Percentiles rank a stretch among this genome's conserved stretches.
phyloP scores from a whole-genome alignment of 2,329 filamentous ascomycete genomes.

The Verticillium longisporum region DNA sequence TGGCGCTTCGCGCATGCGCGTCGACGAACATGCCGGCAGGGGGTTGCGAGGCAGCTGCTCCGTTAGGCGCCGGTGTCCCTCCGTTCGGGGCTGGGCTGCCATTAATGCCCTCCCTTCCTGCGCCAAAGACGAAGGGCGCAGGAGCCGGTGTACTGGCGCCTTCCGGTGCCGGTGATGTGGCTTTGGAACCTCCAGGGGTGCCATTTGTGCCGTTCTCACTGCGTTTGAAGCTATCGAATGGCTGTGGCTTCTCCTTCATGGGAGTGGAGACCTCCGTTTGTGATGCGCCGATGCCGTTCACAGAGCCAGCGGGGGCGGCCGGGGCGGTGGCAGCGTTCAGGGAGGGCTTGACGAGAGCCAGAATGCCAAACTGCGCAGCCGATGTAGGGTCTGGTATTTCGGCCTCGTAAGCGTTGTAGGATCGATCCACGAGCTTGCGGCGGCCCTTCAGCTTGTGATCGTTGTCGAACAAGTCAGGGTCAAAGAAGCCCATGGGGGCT shows the following conservation, averaged over 20 bases:
- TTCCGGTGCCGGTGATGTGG: conserved; percentile 82
- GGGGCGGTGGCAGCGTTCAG: conserved; percentile 34
- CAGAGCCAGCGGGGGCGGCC: conserved; percentile 11
- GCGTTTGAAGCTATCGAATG: conserved; percentile 59
- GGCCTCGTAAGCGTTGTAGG: conserved; percentile 89
- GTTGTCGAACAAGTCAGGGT: conserved; percentile 81
- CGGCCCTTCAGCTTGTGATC: conserved; percentile 71
- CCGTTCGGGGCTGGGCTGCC: conserved; percentile 47
- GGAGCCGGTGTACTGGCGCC: conserved; percentile 60
- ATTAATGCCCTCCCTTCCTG: conserved; percentile 34
- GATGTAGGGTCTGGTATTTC: conserved; percentile 80
- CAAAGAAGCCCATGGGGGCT: conserved; percentile 92
- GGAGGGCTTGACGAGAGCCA: conserved; percentile 54
- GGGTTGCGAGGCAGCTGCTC: conserved; percentile 22
- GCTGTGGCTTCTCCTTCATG: conserved; percentile 56
- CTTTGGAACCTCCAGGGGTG: conserved; percentile 79
- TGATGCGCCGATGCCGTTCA: conserved; percentile 24
- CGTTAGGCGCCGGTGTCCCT: conserved; percentile 32
- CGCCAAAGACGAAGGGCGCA: conserved; percentile 48
- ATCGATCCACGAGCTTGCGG: conserved; percentile 75
- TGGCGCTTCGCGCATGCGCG: conserved; percentile 40
- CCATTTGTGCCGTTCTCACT: conserved; percentile 65
- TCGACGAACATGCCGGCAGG: conserved; percentile 44
- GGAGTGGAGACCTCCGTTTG: conserved; percentile 49
- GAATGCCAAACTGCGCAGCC: conserved; percentile 67